Conservation (phyloP, 345 rosid species). For the Odontarrhena argentea region DNA sequence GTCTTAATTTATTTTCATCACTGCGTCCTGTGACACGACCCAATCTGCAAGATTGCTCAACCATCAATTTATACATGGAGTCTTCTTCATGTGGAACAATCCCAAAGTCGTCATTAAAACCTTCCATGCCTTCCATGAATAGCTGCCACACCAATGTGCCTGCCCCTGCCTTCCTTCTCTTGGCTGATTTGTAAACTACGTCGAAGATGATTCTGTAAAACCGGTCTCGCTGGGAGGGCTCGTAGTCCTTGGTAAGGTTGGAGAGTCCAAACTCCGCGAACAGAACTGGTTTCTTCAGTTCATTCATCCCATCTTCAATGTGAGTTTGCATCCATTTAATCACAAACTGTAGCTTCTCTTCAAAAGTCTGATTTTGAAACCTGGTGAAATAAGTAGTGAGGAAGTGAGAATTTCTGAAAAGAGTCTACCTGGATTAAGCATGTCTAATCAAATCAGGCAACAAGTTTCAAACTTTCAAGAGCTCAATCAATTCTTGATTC, state of each 20-base stretch:
- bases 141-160: slow-evolving; percentile 88
- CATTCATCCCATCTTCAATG: slow-evolving; percentile 70
- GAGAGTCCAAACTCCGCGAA: slow-evolving; percentile 83
- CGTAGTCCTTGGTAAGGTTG: slow-evolving; percentile 60
- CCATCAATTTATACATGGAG: slow-evolving; percentile 52
- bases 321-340: slow-evolving; percentile 77
- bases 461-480: background rate
- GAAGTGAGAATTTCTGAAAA: background rate
- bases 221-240: slow-evolving; percentile 56
- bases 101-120: slow-evolving; percentile 78
- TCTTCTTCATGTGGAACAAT: slow-evolving; percentile 72
- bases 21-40: slow-evolving; percentile 49
- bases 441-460: background rate
- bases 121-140: slow-evolving; percentile 85
- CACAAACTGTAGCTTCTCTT: slow-evolving; percentile 58
- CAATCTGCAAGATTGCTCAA: slow-evolving; percentile 76
- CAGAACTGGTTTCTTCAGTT: slow-evolving; percentile 64
- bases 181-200: slow-evolving; percentile 59
- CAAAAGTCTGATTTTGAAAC: slow-evolving; percentile 58
- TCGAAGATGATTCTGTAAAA: slow-evolving; percentile 57
- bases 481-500: background rate
- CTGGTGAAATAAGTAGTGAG: slow-evolving; percentile 27
- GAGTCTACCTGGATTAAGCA: background rate
- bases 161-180: slow-evolving; percentile 62
- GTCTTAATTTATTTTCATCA: slow-evolving; percentile 47